phyloP scores from a whole-genome alignment of 2,329 filamentous ascomycete genomes.

The Stemphylium beticola region DNA sequence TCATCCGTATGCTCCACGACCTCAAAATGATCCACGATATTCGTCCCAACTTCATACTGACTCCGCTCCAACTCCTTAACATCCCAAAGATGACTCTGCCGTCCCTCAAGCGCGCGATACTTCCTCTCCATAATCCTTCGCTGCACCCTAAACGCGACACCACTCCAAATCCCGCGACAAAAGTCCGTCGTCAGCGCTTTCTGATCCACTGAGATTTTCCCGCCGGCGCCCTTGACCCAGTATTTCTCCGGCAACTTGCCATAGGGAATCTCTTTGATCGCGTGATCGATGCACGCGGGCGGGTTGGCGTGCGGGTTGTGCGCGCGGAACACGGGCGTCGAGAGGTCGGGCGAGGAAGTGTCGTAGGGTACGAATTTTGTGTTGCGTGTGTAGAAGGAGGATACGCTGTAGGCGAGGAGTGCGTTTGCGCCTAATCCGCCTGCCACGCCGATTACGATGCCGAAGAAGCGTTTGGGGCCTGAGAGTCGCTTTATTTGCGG shows the following conservation, averaged over 20 bases:
- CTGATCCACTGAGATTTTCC: slow-evolving; percentile 33
- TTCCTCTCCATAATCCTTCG: slow-evolving; percentile 45
- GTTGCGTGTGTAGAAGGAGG: slow-evolving; percentile 44
- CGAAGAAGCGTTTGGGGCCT: slow-evolving; percentile 37
- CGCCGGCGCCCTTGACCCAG: slow-evolving; percentile 16
- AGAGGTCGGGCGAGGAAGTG: slow-evolving; percentile 34
- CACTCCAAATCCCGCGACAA: slow-evolving; percentile 48
- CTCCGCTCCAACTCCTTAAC: slow-evolving; percentile 40
- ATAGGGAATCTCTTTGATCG: slow-evolving; percentile 45
- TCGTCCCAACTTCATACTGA: slow-evolving; percentile 45
- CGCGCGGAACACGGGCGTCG: slow-evolving; percentile 23
- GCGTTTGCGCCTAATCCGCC: slow-evolving; percentile 40
- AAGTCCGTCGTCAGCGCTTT: slow-evolving; percentile 44
- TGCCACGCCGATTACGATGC: slow-evolving; percentile 40
- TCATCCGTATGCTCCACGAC: slow-evolving; percentile 45
- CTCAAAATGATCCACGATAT: slow-evolving; percentile 51
- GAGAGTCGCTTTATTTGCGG: slow-evolving; percentile 41
- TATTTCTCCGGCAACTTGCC: slow-evolving; percentile 37
- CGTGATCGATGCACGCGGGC: slow-evolving; percentile 47
- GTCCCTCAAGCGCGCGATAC: slow-evolving; percentile 39
- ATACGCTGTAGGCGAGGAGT: slow-evolving; percentile 42
- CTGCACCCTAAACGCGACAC: slow-evolving; percentile 46
- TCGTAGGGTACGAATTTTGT: slow-evolving; percentile 48
- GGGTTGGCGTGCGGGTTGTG: slow-evolving; percentile 46
- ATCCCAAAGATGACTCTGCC: slow-evolving; percentile 46